Evolutionary conservation across 1,139 yeast genomes (phyloP).

Genomic region (Geotrichum siamense): DNA sequence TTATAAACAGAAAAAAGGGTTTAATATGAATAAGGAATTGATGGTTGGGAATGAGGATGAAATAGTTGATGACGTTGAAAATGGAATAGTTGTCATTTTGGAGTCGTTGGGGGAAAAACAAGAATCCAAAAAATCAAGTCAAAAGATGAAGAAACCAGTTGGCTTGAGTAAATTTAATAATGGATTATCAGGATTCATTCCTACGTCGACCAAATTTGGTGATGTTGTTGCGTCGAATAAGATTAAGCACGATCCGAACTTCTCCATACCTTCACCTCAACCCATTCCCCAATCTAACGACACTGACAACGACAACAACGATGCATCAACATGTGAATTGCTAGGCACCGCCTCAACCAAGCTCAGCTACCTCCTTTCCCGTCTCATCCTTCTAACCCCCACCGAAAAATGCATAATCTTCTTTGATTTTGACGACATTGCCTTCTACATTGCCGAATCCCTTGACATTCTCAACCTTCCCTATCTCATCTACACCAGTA

Average conservation of each 20-base stretch:
- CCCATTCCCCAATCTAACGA: neutral
- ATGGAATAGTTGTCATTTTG: constrained; percentile 4
- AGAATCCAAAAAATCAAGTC: constrained; percentile 4
- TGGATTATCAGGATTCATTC: constrained; percentile 10
- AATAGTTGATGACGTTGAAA: neutral
- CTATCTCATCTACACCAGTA: constrained; percentile 58
- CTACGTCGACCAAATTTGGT: neutral
- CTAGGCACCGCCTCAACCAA: constrained; percentile 47
- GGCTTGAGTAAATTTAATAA: neutral
- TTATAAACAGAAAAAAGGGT: constrained; percentile 12
- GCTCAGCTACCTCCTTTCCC: constrained; percentile 50
- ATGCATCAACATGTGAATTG: constrained; percentile 9
- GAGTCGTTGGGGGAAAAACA: too few relatives aligned
- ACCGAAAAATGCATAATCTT: constrained; percentile 55
- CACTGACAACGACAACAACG: neutral
- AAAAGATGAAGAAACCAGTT: neutral
- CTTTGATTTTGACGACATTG: constrained; percentile 65
- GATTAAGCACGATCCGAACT: too few relatives aligned
- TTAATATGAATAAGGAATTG: neutral
- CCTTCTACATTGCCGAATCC: constrained; percentile 58
- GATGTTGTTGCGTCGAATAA: neutral
- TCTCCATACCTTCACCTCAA: too few relatives aligned
- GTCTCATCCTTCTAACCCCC: constrained; percentile 42
- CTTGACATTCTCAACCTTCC: constrained; percentile 54
- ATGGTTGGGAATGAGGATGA: neutral